phyloP scores from a whole-genome alignment of 2,329 filamentous ascomycete species.

The Aspergillus amoenus region DNA sequence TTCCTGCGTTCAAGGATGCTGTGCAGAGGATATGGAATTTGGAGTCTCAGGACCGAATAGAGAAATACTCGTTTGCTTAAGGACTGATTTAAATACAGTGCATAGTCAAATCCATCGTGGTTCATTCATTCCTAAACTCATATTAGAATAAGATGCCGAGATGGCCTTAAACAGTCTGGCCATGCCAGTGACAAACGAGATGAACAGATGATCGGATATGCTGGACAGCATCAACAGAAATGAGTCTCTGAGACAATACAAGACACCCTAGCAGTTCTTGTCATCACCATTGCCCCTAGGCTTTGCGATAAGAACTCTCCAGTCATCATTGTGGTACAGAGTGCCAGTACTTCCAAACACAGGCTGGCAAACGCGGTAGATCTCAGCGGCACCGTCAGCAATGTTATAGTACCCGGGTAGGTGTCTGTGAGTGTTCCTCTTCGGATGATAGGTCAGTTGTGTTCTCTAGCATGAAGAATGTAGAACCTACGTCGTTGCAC shows the following conservation, averaged over 20 bases:
- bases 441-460: background rate
- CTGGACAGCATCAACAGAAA: too few species aligned
- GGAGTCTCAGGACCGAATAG: background rate
- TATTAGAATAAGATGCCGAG: too few species aligned
- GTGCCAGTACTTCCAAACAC: background rate
- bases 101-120: too few species aligned
- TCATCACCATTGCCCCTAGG: too few species aligned
- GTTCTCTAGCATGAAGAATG: background rate
- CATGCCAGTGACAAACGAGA: too few species aligned
- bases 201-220: too few species aligned
- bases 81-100: background rate
- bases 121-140: too few species aligned
- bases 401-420: background rate
- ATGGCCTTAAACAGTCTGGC: too few species aligned
- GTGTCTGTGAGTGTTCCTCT: background rate
- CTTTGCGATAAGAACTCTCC: background rate
- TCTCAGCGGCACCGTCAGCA: background rate
- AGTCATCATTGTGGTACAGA: background rate
- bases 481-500: background rate
- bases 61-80: background rate
- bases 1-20: background rate
- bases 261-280: too few species aligned
- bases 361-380: too few species aligned
- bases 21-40: background rate
- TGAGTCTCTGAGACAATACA: too few species aligned